Conservation (phyloP, 1,284 basidiomycete genomes). For the Apiotrichum gamsii region DNA sequence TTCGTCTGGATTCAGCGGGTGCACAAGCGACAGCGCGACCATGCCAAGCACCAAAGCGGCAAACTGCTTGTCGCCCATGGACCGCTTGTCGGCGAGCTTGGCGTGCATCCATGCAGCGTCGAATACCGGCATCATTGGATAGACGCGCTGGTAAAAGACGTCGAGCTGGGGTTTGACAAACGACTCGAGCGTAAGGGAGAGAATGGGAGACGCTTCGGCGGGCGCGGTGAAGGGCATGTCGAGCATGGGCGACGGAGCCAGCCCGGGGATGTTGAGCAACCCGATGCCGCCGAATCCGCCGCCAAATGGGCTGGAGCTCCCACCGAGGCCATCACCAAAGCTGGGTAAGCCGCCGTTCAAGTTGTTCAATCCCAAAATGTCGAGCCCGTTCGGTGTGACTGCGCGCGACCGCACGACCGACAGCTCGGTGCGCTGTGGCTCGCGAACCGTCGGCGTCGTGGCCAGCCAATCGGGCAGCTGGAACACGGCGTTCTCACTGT, state of each 20-base stretch:
- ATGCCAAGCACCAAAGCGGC: slow-evolving; percentile 24
- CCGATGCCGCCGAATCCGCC: neutral
- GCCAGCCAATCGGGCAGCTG: too few species aligned
- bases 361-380: too few species aligned
- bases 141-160: slow-evolving; percentile 25
- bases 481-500: too few species aligned
- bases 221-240: slow-evolving; percentile 11
- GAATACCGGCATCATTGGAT: slow-evolving; percentile 34
- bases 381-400: too few species aligned
- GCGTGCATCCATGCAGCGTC: slow-evolving; percentile 13
- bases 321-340: too few species aligned
- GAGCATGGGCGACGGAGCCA: neutral
- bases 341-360: too few species aligned
- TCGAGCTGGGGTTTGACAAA: slow-evolving; percentile 27
- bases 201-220: slow-evolving; percentile 22
- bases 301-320: too few species aligned
- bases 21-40: slow-evolving; percentile 23
- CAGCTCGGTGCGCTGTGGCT: too few species aligned
- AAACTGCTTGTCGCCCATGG: slow-evolving; percentile 14
- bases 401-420: too few species aligned
- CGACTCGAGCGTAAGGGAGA: neutral
- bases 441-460: too few species aligned
- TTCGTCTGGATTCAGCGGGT: slow-evolving; percentile 18
- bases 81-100: slow-evolving; percentile 9
- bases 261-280: neutral